A percentile compares a stretch with the other conserved stretches of the same genome.
Evolutionary conservation across 352 stramenopile species (phyloP).

Genomic region (Phytopythium boreale): DNA sequence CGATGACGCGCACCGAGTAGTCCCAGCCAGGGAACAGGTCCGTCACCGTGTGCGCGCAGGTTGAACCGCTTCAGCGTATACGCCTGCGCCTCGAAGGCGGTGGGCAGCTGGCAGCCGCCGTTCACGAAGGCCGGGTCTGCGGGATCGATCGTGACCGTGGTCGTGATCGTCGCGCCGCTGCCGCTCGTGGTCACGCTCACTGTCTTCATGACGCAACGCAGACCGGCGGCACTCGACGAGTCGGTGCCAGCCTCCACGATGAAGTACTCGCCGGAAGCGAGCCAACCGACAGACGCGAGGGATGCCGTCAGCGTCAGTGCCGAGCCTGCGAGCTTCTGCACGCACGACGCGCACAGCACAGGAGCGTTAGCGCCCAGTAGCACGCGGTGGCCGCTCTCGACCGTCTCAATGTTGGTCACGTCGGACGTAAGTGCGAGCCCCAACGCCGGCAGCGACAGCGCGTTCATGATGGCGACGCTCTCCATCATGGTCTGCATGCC

Average conservation of each 20-base stretch:
- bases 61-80: slow-evolving; percentile 66
- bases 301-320: slow-evolving; percentile 41
- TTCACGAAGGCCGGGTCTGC: slow-evolving; percentile 19
- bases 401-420: slow-evolving; percentile 16
- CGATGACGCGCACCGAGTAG: slow-evolving; percentile 61
- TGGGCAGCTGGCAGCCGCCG: slow-evolving; percentile 39
- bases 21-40: slow-evolving; percentile 66
- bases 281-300: slow-evolving; percentile 6
- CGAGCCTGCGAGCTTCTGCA: slow-evolving; percentile 43
- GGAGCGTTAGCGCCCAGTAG: slow-evolving; percentile 28
- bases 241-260: slow-evolving; percentile 36
- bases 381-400: slow-evolving; percentile 8
- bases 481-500: slow-evolving; percentile 44
- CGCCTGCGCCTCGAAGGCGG: slow-evolving; percentile 45
- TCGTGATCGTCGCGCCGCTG: slow-evolving; percentile 4
- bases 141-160: slow-evolving; percentile 24
- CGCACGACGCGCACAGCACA: slow-evolving; percentile 52
- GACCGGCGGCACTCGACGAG: slow-evolving; percentile 3
- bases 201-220: slow-evolving; percentile 49
- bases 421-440: slow-evolving; percentile 38
- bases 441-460: slow-evolving; percentile 26
- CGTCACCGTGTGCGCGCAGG: slow-evolving; percentile 46
- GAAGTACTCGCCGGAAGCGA: slow-evolving; percentile 44
- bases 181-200: slow-evolving; percentile 1
- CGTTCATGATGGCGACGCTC: slow-evolving; percentile 24